Base-by-base conservation (phyloP, 2,329 filamentous ascomycete species). In the Ophiostoma fasciatum region DNA sequence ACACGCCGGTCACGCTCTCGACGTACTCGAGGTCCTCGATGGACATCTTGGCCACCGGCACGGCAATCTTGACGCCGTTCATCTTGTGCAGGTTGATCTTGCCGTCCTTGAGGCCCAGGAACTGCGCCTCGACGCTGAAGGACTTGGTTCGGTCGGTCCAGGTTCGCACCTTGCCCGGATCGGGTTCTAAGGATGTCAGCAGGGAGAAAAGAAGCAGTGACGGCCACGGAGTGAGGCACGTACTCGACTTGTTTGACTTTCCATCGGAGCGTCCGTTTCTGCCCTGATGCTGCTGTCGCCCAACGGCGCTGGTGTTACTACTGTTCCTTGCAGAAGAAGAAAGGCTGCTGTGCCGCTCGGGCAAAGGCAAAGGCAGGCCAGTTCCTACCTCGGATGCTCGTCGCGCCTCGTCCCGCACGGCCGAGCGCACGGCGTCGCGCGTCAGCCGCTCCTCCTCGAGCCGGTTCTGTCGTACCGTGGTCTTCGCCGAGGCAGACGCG, bases 41-140 rank as follows among this genome's bases (percentile, higher is more conserved):
- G 1, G 88, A 92, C 90, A 98, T 98, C 56, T 98, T 98, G 27
- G 75, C 66, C 20, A 96, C 74, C 3, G 90, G 90, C 4, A 98
- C 90, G 8, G 90, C 90, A 57, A 98, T 98, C 59, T 96, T 96
- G 49, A 98, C 85, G 26, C 90, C 90, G 53, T 98, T 98, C 59
- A 84, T 71, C 62, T 98, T 98, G 64, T 98, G 90, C 17, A 98
- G 66, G 57, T 98, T 92, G 46, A 98, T 92, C 58, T 96, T 42
- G 44, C 87, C 84, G 53, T 96, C 90, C 54, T 84, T 84, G 35
- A 96, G 69, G 20, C 85, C 88, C 35, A 98, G 74, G 51, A 96
- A 98, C 54, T 98, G 84, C 13, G 90, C 90, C 46, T 96, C 90
- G 37, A 98, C 90, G 48, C 84, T 96, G 61, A 98, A 98, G 1